These are phyloP conservation scores for Rhodotorula taiwanensis DNA, from an alignment of 768 basidiomycete species.

Conservation along the genomic window DNA sequence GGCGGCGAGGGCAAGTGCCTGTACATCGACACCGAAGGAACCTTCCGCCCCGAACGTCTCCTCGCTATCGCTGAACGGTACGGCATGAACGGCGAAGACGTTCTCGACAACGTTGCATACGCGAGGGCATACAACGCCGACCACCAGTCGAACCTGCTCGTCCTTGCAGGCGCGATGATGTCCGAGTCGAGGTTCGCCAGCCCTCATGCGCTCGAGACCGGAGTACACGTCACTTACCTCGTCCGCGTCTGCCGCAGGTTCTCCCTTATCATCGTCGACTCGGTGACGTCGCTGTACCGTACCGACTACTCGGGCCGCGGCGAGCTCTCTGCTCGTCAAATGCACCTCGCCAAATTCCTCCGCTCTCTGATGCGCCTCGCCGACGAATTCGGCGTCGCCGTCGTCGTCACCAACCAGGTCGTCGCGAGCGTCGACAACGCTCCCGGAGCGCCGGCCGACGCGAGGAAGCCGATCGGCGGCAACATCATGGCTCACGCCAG, in stretches of 20 bases:
- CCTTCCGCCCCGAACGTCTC: constrained; percentile 91
- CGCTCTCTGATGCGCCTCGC: constrained; percentile 86
- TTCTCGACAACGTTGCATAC: constrained; percentile 96
- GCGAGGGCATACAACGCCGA: constrained; percentile 98
- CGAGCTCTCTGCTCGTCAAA: constrained; percentile 88
- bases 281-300: constrained; percentile 87
- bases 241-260: constrained; percentile 55
- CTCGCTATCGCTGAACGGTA: constrained; percentile 91
- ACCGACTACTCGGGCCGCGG: constrained; percentile 94
- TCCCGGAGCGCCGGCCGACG: constrained; percentile 74
- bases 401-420: constrained; percentile 95
- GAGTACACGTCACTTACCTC: too few species aligned
- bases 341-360: constrained; percentile 90
- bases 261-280: constrained; percentile 91
- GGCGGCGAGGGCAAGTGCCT: constrained; percentile 98
- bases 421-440: constrained; percentile 97
- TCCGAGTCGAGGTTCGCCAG: constrained; percentile 83
- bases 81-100: constrained; percentile 96
- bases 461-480: constrained; percentile 97
- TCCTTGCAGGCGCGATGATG: constrained; percentile 96
- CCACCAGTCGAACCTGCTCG: constrained; percentile 82
- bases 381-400: constrained; percentile 98
- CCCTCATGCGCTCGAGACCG: too few species aligned
- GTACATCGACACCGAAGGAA: constrained; percentile 98
- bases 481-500: constrained; percentile 99